phyloP scores from a whole-genome alignment of 2,329 filamentous ascomycete species.

The Septoria linicola region DNA sequence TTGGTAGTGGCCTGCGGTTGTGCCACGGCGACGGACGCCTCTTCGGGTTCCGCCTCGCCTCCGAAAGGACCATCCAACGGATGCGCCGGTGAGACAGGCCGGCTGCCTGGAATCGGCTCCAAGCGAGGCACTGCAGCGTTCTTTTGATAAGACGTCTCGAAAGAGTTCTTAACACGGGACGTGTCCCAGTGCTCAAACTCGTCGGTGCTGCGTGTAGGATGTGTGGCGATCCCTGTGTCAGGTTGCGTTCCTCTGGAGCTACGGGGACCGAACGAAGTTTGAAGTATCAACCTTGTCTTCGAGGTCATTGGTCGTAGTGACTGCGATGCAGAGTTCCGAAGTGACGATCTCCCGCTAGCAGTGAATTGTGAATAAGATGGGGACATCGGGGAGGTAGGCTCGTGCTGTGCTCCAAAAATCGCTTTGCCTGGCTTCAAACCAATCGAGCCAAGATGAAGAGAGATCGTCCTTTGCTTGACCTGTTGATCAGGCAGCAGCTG shows the following conservation, averaged over 20 bases:
- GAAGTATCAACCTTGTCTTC: constrained; percentile 55
- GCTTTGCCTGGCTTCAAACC: constrained; percentile 28
- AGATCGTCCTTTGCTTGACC: constrained; percentile 20
- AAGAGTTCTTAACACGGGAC: constrained; percentile 62
- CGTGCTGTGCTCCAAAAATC: constrained; percentile 10
- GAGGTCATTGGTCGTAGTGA: constrained; percentile 57
- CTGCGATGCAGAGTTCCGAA: constrained; percentile 30
- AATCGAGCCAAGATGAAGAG: constrained; percentile 30
- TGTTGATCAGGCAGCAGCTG: constrained; percentile 7
- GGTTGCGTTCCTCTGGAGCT: constrained; percentile 35
- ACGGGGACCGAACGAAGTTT: constrained; percentile 52
- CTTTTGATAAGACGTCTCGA: constrained; percentile 56
- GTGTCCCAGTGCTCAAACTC: constrained; percentile 76
- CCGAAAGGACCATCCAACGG: constrained; percentile 55
- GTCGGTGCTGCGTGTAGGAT: constrained; percentile 49
- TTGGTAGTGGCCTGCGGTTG: constrained; percentile 12
- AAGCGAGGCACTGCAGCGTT: constrained; percentile 51
- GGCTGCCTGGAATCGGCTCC: constrained; percentile 69
- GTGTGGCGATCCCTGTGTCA: constrained; percentile 33
- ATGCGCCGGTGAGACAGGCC: constrained; percentile 63
- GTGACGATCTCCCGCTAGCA: constrained; percentile 28
- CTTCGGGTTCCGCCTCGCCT: constrained; percentile 31
- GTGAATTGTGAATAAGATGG: constrained; percentile 25
- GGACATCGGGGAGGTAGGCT: constrained; percentile 21
- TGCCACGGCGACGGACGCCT: constrained; percentile 19